Base-by-base conservation (phyloP, 495 filamentous ascomycete genomes). In the Penicillium roqueforti region DNA sequence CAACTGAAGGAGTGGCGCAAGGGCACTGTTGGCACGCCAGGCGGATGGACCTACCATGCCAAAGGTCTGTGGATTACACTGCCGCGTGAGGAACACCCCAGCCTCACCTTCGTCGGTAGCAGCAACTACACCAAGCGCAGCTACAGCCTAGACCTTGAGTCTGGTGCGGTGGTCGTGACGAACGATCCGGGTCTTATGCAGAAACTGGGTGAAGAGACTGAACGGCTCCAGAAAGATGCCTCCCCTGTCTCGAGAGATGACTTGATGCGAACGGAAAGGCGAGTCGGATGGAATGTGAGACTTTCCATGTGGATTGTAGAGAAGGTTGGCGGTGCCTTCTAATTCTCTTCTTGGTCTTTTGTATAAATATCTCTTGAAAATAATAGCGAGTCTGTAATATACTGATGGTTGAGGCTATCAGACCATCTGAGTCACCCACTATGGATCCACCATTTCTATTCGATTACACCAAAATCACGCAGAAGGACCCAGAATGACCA, bases 41-140 rank as follows among this genome's bases (percentile, higher is more conserved):
- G 76, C 16, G 95, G 89, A 2, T 99, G 93, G 93, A 96, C 92
- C 0, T 99, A 99, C 66, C 93, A 99, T 63, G 93, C 93, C 44
- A 99, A 99, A 71, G 93, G 93, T 0, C 75, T 98, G 2, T 98
- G 93, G 93, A 79, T 96, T 20, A 90, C 89, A 0, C 69, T 97
- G 11, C 84, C 85, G 0, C 57, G 63, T 39, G 73, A 74, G 44
- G 68, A 76, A 55, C 48, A 72, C 39, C 91, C 92, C 3, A 87
- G 86, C 46, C 79, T 96, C 22, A 92, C 83, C 22, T 74, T 97
- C 3, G 82, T 99, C 5, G 93, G 93, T 0, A 92, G 87, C 60
- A 92, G 87, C 38, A 99, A 99, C 66, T 99, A 97, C 70, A 99
- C 93, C 1, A 92, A 93, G 65, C 77, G 93, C 29, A 93, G 88